Base-by-base conservation (phyloP, 2,329 filamentous ascomycete species). In the Emergomyces pasteurianus region DNA sequence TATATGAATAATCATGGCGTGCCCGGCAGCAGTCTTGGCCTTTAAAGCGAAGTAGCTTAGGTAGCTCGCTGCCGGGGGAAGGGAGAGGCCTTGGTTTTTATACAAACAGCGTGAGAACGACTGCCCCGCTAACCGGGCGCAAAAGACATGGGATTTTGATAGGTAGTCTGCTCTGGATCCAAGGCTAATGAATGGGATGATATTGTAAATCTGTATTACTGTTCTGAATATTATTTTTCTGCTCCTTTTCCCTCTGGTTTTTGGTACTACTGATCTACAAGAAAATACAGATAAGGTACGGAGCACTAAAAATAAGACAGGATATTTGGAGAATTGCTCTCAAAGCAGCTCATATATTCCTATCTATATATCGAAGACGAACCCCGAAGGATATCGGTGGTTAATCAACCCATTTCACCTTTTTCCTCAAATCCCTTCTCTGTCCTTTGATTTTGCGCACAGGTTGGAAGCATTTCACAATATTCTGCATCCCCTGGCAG, bases 391-490 rank as follows among this genome's bases (percentile, higher is more conserved):
- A 2, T 9, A 10, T 31, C 9, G 34, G 34, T 6, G 9, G 1
- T n/a, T 43, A 18, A 43, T 26, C 36, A 31, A 3, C 38, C 36
- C 36, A 43, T 18, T 55, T 34, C 42, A n/a, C 42, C 9, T 21
- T 46, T n/a, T 23, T 9, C 42, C 34, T n/a, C 36, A 38, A 23
- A n/a, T 7, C 3, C 34, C 34, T 40, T 47, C 28, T 40, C 14
- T n/a, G 7, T 16, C 43, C 2, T 10, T 50, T 23, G 42, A 49
- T 26, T 47, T 58, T 43, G 26, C 40, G 54, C 42, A 26, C 64
- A 64, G 63, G 62, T 58, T 56, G 14, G 67, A 68, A 72, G 76
- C 77, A 79, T 79, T 79, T 79, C 77, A 79, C 77, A 79, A 79
- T 79, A 79, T 78, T 79, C 77, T 78, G 77, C 75, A 70, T 64